Evolutionary conservation across 345 rosid genomes (phyloP), one percentile per base, ranked within the genome.

Genomic region (Euphorbia pulcherrima): DNA sequence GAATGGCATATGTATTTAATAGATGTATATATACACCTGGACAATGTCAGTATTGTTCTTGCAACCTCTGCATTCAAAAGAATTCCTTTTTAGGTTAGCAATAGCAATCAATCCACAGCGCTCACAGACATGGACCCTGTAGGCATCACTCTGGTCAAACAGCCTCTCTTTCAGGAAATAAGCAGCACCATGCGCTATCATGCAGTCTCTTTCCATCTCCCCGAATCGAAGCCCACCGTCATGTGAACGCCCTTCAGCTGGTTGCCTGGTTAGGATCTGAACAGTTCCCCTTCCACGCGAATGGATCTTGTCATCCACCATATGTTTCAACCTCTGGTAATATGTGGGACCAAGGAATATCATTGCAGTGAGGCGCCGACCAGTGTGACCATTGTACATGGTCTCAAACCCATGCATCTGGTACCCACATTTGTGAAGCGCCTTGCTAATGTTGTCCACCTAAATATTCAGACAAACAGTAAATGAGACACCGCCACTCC

Each of bases 381-480:
- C 96, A 0, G 99, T 94, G 75, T 94, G 99, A 7, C 99, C 99
- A 64, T 88, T 94, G 73, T 90, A 94, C 97, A 94, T 91, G n/a
- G 94, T 91, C 87, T 94, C 99, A 62, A 84, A 91, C 26, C 99
- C 96, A 68, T 96, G 92, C 99, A 89, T 89, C 74, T 94, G 99
- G 73, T 91, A 94, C 68, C 99, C 99, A 82, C 99, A 91, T 62
- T 86, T 88, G 78, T 94, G 99, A 56, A 94, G 95, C 26, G 97
- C 99, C 79, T 81, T 94, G 87, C 99, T 94, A 66, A 94, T 94
- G 72, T 89, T 94, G 70, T 94, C 99, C 85, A 91, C 99, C 99
- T 89, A 74, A 55, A 65, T 56, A 46, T 37, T 67, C 47, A 53
- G 17, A 33, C 37, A 16, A 61, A 53, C 16, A 39, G 10, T 6